A percentile compares a stretch with the other conserved stretches of the same genome.
phyloP scores from a whole-genome alignment of 192 early-diverging fungal species.

The Geranomyces michiganensis region DNA sequence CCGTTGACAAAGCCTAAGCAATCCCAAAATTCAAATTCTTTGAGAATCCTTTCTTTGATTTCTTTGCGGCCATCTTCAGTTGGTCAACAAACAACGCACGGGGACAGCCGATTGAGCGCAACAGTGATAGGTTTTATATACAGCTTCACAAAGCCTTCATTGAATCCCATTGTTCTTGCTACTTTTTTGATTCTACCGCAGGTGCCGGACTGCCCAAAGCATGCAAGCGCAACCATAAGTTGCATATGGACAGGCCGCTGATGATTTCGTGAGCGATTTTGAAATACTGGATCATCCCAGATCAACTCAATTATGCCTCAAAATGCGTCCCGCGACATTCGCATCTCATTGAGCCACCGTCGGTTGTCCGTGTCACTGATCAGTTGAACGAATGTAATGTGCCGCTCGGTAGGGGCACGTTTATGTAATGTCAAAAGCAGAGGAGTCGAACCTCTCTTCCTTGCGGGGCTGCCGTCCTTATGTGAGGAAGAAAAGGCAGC shows the following conservation, averaged over 20 bases:
- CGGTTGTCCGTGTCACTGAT: not conserved
- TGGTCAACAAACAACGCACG: not conserved
- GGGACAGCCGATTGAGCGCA: not conserved
- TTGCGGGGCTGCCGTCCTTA: no score
- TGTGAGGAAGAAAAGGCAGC: no score
- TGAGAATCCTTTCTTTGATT: not conserved
- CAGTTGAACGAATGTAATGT: not conserved
- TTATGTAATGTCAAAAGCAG: no score
- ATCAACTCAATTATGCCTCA: not conserved
- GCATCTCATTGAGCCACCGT: not conserved
- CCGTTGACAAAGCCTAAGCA: slow-evolving; percentile 13
- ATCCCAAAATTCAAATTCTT: not conserved
- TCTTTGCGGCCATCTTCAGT: not conserved
- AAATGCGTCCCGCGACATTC: not conserved
- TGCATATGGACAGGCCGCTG: not conserved
- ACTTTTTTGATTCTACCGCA: not conserved
- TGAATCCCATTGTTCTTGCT: not conserved
- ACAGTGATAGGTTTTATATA: not conserved
- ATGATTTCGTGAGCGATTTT: not conserved
- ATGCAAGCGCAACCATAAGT: slow-evolving; percentile 6
- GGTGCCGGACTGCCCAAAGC: slow-evolving; percentile 5
- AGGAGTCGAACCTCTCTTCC: no score
- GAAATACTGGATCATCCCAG: not conserved
- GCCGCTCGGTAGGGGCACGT: not conserved
- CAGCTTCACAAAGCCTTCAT: not conserved